A percentile compares a stretch with the other conserved stretches of the same genome.
Conservation (phyloP, 768 basidiomycete genomes). For the Mycena sanguinolenta region DNA sequence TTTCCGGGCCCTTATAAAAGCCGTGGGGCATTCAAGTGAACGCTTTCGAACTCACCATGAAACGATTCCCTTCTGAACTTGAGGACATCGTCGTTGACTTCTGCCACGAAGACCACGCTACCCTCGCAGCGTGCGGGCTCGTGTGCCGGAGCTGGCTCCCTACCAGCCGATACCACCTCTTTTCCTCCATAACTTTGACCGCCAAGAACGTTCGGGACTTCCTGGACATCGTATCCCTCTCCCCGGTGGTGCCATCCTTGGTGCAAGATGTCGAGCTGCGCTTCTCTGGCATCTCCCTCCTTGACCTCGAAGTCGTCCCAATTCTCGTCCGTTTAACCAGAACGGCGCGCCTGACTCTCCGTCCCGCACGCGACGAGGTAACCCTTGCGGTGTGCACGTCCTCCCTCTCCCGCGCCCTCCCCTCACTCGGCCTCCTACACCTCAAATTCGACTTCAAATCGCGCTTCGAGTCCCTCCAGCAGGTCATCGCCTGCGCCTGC, state of each 20-base stretch:
- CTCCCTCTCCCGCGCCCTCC: slow-evolving; percentile 9
- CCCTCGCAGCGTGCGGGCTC: slow-evolving; percentile 36
- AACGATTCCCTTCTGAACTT: slow-evolving; percentile 36
- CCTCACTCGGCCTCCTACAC: background rate
- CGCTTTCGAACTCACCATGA: slow-evolving; percentile 13
- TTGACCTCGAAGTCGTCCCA: background rate
- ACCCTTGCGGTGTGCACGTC: slow-evolving; percentile 3
- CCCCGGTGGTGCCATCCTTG: background rate
- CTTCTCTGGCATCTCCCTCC: slow-evolving; percentile 14
- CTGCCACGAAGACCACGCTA: slow-evolving; percentile 26
- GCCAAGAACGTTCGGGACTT: slow-evolving; percentile 5
- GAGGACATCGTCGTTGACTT: slow-evolving; percentile 38
- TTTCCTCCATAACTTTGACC: slow-evolving; percentile 28
- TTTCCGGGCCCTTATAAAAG: background rate
- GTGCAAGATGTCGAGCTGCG: slow-evolving; percentile 26
- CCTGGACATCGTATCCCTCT: slow-evolving; percentile 6
- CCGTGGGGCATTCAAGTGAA: background rate
- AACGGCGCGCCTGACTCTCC: slow-evolving; percentile 7
- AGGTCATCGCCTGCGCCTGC: slow-evolving; percentile 25
- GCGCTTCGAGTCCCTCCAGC: slow-evolving; percentile 32
- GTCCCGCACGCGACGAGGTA: slow-evolving; percentile 13
- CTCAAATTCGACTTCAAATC: slow-evolving; percentile 30
- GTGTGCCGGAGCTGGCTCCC: slow-evolving; percentile 38
- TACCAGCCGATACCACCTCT: slow-evolving; percentile 36
- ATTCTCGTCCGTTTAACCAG: slow-evolving; percentile 6